Base-by-base conservation (phyloP, 345 rosid species). In the Limnanthes douglasii region DNA sequence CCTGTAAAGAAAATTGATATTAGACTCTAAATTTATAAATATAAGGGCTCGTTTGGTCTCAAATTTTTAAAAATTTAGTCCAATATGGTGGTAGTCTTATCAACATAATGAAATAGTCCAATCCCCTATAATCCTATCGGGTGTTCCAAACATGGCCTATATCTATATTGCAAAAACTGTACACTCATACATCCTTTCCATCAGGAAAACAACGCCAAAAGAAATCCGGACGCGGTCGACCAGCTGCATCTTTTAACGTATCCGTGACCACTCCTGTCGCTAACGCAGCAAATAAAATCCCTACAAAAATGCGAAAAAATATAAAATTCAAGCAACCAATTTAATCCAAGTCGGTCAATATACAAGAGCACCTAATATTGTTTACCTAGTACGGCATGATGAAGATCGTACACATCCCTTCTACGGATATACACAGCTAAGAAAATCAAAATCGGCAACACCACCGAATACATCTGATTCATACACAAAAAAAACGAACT, bases 181-280 rank as follows among this genome's bases (percentile, higher is more conserved):
- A 38, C 34, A 37, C 39, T 23, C 76, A 17, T 63, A 73, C 83
- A 37, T 56, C 77, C 32, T 59, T 54, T 35, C 90, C 90, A 56
- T 78, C 79, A 2, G 77, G 90, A 57, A 78, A 78, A 44, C 83
- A 78, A 21, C 77, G 79, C 78, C 78, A 68, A 57, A 68, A 78
- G 54, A 78, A 78, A 48, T 78, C 73, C 14, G 88, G 88, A n/a
- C 76, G 59, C 21, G 82, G 79, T 24, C 65, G 36, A 34, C 90
- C 90, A 20, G 52, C 73, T 23, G 83, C 72, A 53, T 55, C 43
- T 56, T 78, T 70, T 16, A 70, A 68, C 7, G 79, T 25, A 41
- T 78, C 76, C 2, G 90, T 70, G 5, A 70, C 36, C 31, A 70
- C 74, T 12, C 51, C 68, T 0, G 76, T 78, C 37, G 68, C 38